Conservation (phyloP, 192 early-diverging fungal species). For the Coemansia sp. region DNA sequence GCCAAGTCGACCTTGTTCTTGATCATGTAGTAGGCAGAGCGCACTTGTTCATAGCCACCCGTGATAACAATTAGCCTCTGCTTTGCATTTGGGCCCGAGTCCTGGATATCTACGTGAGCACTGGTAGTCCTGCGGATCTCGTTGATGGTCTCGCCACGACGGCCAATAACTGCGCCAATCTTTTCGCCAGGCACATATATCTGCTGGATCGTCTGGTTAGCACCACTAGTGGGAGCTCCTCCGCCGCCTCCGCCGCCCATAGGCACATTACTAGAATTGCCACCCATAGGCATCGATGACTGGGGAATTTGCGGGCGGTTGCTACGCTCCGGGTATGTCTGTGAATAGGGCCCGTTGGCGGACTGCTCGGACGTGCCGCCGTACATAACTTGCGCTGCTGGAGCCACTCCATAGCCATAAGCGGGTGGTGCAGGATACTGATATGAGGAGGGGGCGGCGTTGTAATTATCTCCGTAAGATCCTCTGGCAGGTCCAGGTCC, state of each 20-base stretch:
- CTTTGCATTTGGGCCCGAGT: constrained; percentile 46
- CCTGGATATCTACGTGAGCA: constrained; percentile 54
- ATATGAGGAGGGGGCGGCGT: constrained; percentile 29
- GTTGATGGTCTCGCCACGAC: constrained; percentile 55
- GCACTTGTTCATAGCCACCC: constrained; percentile 53
- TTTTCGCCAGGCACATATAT: constrained; percentile 53
- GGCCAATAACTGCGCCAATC: constrained; percentile 53
- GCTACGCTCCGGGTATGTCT: constrained; percentile 21
- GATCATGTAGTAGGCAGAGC: constrained; percentile 50
- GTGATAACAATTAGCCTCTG: constrained; percentile 50
- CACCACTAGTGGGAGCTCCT: constrained; percentile 11
- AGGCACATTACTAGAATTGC: not conserved
- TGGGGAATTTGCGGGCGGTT: constrained; percentile 27
- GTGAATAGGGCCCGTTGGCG: constrained; percentile 7
- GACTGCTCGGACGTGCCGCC: constrained; percentile 21
- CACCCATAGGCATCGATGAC: constrained; percentile 18
- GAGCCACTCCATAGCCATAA: constrained; percentile 36
- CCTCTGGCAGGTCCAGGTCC: constrained; percentile 9
- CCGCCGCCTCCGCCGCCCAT: constrained; percentile 2
- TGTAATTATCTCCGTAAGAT: constrained; percentile 28
- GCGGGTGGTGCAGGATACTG: constrained; percentile 27
- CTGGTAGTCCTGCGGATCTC: constrained; percentile 43
- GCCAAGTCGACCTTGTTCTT: constrained; percentile 45
- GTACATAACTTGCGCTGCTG: constrained; percentile 33
- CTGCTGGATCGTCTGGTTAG: constrained; percentile 51